A percentile compares a stretch with the other conserved stretches of the same genome.
Evolutionary conservation across 306 rosid genomes (phyloP).

Genomic region (Senna siamea): DNA sequence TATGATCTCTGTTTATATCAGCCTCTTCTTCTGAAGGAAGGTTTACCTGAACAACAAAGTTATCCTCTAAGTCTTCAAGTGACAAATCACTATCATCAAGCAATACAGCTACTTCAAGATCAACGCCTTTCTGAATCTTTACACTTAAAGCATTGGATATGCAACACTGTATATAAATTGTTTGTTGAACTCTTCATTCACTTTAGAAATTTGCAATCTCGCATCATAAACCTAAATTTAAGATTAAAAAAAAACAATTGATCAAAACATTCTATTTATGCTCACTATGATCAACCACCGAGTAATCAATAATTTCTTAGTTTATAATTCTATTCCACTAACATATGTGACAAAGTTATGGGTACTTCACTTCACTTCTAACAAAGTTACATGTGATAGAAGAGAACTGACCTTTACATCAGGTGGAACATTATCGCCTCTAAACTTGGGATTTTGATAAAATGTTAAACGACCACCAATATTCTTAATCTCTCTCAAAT

Average conservation of each 20-base stretch:
- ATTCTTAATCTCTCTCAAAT: conserved; percentile 77
- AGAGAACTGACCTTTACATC: conserved; percentile 70
- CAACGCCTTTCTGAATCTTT: conserved; percentile 74
- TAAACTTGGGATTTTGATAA: conserved; percentile 74
- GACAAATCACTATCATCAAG: conserved; percentile 80
- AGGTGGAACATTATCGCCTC: conserved; percentile 59
- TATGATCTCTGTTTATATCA: conserved; percentile 29
- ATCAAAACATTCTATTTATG: not conserved
- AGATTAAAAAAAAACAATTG: conserved; percentile 9
- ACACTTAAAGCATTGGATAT: conserved; percentile 60
- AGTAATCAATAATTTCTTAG: not conserved
- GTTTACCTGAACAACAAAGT: conserved; percentile 83
- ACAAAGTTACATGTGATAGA: not conserved
- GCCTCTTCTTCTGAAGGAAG: conserved; percentile 41
- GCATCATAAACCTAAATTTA: conserved; percentile 85
- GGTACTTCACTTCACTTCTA: not conserved
- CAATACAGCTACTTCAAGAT: conserved; percentile 83
- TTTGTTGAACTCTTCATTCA: conserved; percentile 48
- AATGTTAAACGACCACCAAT: conserved; percentile 77
- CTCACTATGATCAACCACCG: not conserved
- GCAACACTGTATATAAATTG: conserved; percentile 61
- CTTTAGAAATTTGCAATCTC: conserved; percentile 55
- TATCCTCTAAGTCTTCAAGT: conserved; percentile 88
- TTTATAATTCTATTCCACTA: not conserved
- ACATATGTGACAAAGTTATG: not conserved